Conservation (phyloP, 495 filamentous ascomycete species). For the Trichoderma orchidacearum region DNA sequence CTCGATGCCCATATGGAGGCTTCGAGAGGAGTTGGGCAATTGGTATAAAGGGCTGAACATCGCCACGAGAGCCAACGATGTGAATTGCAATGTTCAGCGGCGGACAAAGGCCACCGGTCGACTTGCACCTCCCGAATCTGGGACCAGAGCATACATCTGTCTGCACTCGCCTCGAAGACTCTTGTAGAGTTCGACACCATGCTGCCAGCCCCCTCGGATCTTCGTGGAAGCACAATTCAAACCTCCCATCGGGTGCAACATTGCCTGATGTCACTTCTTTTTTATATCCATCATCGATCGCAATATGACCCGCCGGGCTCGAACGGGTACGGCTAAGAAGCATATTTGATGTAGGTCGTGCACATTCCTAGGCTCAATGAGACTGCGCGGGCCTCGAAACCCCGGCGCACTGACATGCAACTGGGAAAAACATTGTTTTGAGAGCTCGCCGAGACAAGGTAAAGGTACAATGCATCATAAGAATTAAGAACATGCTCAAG, state of each 20-base stretch:
- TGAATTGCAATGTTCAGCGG: conserved; percentile 55
- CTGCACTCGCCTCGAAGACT: neutral
- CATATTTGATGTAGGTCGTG: neutral
- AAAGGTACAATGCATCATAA: neutral
- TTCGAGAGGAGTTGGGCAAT: conserved; percentile 43
- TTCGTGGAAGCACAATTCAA: neutral
- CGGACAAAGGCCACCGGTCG: neutral
- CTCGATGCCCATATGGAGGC: conserved; percentile 43
- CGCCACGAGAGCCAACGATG: conserved; percentile 54
- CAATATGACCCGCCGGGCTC: neutral
- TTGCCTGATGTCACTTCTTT: neutral
- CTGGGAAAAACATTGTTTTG: neutral
- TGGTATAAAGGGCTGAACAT: conserved; percentile 55
- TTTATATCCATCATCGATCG: neutral
- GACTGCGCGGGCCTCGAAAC: neutral
- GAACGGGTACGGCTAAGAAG: neutral
- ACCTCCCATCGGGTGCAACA: neutral
- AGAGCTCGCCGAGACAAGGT: neutral
- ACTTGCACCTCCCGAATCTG: neutral
- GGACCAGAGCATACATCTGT: neutral
- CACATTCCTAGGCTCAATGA: neutral
- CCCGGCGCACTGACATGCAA: neutral
- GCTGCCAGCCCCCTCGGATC: neutral
- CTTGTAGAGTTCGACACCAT: neutral
- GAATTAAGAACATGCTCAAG: neutral